Evolutionary conservation across 805 yeast species (phyloP).

Genomic region (Wickerhamiella musiphila): DNA sequence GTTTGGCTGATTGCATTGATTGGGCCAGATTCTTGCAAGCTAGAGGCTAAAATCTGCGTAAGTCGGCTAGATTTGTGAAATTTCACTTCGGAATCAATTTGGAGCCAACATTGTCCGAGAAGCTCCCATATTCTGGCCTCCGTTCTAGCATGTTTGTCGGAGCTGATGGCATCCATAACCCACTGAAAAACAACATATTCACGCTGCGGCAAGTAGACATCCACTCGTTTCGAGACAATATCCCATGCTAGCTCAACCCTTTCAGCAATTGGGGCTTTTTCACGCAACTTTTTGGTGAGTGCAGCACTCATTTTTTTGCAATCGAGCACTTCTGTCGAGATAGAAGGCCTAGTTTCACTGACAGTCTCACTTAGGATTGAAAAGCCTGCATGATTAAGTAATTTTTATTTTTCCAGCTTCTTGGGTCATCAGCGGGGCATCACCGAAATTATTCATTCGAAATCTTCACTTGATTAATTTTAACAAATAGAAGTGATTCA

Average conservation of each 20-base stretch:
- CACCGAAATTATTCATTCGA: no score
- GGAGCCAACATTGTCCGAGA: slow-evolving; percentile 6
- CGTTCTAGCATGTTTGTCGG: slow-evolving; percentile 8
- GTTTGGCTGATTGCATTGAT: no score
- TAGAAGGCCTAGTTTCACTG: no score
- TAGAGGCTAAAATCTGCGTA: slow-evolving; percentile 1
- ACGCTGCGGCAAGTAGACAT: slow-evolving; percentile 19
- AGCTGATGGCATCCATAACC: slow-evolving; percentile 18
- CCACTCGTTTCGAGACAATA: no score
- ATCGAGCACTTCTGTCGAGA: no score
- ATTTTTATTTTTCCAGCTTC: neutral
- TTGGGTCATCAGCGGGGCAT: neutral
- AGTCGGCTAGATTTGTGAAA: no score
- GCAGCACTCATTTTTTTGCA: no score
- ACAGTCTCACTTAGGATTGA: no score
- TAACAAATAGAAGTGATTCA: slow-evolving; percentile 18
- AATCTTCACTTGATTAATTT: slow-evolving; percentile 5
- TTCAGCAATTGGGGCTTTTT: no score
- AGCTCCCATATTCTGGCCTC: slow-evolving; percentile 12
- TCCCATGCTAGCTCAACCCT: no score
- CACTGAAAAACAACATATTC: slow-evolving; percentile 22
- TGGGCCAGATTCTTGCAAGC: no score
- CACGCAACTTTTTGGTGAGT: no score
- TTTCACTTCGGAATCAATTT: slow-evolving; percentile 2
- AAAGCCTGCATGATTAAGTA: neutral